Percentiles rank a stretch among this genome's conserved stretches.
phyloP scores from a whole-genome alignment of 345 rosid genomes.

The Ceriops decandra region DNA sequence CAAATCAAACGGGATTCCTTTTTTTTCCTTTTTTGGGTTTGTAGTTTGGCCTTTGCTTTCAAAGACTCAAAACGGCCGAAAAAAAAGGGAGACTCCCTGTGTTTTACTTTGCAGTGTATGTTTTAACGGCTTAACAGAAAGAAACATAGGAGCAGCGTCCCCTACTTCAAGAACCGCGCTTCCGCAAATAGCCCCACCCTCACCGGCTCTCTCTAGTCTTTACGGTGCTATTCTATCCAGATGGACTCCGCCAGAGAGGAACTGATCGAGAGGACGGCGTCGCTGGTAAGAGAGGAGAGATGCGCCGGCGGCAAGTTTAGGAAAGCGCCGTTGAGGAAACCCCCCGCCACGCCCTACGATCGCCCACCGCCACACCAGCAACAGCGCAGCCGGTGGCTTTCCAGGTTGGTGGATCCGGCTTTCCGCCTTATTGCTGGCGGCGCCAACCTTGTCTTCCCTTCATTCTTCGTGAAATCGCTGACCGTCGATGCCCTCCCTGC shows the following conservation, averaged over 20 bases:
- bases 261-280: slow-evolving; percentile 28
- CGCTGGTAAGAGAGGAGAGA: slow-evolving; percentile 20
- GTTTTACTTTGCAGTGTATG: too few species aligned
- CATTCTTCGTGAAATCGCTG: slow-evolving; percentile 48
- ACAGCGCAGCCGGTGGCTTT: slow-evolving; percentile 55
- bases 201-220: not conserved
- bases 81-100: too few species aligned
- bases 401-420: slow-evolving; percentile 80
- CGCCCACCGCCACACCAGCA: slow-evolving; percentile 57
- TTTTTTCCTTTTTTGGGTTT: too few species aligned
- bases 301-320: slow-evolving; percentile 70
- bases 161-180: too few species aligned
- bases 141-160: too few species aligned
- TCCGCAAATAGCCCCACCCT: not conserved
- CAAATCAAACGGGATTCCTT: too few species aligned
- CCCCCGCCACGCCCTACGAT: slow-evolving; percentile 51
- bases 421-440: slow-evolving; percentile 62
- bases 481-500: slow-evolving; percentile 39
- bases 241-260: slow-evolving; percentile 4
- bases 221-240: not conserved
- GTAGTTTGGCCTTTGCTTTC: too few species aligned
- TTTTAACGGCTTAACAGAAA: too few species aligned
- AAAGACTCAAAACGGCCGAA: too few species aligned
- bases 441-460: slow-evolving; percentile 59
- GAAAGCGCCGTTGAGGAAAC: slow-evolving; percentile 39